Evolutionary conservation across 352 stramenopile genomes (phyloP).

Genomic region (Globisporangium apiculatum): DNA sequence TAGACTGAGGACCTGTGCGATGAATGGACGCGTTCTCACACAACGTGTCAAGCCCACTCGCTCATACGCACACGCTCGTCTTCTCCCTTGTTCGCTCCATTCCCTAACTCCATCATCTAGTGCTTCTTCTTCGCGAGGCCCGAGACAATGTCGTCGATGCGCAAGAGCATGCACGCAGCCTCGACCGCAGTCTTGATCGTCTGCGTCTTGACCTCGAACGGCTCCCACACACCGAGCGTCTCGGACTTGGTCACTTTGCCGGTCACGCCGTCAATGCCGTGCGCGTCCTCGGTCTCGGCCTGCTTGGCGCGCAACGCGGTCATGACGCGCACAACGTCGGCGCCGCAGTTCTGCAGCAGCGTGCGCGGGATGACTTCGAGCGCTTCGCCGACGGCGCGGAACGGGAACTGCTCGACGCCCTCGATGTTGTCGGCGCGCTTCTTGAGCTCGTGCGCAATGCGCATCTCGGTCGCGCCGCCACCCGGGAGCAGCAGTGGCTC

Average conservation of each 20-base stretch:
- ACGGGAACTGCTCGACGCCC: constrained; percentile 96
- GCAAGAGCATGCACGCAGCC: constrained; percentile 94
- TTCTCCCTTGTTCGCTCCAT: constrained; percentile 6
- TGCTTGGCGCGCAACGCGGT: constrained; percentile 95
- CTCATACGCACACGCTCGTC: no score
- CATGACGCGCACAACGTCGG: constrained; percentile 97
- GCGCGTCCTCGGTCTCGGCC: constrained; percentile 68
- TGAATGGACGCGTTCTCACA: no score
- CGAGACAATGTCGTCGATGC: constrained; percentile 99
- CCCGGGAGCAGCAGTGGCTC: constrained; percentile 95
- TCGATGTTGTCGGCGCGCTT: constrained; percentile 89
- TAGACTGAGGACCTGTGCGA: no score
- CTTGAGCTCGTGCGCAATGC: constrained; percentile 92
- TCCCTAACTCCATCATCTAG: constrained; percentile 16
- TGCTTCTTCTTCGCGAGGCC: constrained; percentile 96
- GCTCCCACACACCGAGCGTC: constrained; percentile 97
- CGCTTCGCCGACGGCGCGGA: constrained; percentile 95
- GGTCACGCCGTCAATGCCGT: constrained; percentile 78
- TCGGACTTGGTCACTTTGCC: constrained; percentile 93
- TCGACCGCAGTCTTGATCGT: constrained; percentile 99
- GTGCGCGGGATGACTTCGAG: constrained; percentile 99
- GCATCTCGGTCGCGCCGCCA: constrained; percentile 98
- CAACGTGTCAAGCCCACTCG: no score
- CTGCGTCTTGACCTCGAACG: constrained; percentile 99
- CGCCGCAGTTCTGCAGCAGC: constrained; percentile 98